Percentiles rank a stretch among this genome's conserved stretches.
phyloP scores from a whole-genome alignment of 148 eudicot genomes.

The Vaccinium myrtillus region DNA sequence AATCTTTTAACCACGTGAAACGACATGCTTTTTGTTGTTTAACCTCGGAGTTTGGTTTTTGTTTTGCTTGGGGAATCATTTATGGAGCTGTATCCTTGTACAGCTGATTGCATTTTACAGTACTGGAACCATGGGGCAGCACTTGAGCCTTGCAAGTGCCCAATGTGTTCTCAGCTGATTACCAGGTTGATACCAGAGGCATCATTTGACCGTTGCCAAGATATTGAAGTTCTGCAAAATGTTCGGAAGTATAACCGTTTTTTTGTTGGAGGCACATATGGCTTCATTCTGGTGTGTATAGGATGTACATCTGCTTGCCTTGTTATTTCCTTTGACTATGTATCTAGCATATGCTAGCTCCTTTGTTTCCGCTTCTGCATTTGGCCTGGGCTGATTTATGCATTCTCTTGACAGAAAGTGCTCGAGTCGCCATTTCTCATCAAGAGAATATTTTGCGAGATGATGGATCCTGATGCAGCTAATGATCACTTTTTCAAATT shows the following conservation, averaged over 20 bases:
- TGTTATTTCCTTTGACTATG: neutral
- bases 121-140: constrained; percentile 46
- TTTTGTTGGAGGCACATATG: constrained; percentile 38
- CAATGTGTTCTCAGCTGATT: constrained; percentile 39
- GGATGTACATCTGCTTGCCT: neutral
- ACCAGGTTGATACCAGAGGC: constrained; percentile 37
- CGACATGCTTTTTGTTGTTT: neutral
- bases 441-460: constrained; percentile 34
- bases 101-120: constrained; percentile 45
- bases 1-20: neutral
- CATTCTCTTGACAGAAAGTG: constrained; percentile 35
- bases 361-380: neutral
- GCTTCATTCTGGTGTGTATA: constrained; percentile 34
- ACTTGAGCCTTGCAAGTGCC: constrained; percentile 45
- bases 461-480: constrained; percentile 51
- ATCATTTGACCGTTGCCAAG: constrained; percentile 23
- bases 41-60: neutral
- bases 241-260: constrained; percentile 32
- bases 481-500: constrained; percentile 31
- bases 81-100: neutral
- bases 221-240: constrained; percentile 26
- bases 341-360: neutral
- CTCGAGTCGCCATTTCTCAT: constrained; percentile 37
- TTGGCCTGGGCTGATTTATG: neutral
- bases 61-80: neutral